Base-by-base conservation (phyloP, 768 basidiomycete genomes). In the Leccinum boreale region DNA sequence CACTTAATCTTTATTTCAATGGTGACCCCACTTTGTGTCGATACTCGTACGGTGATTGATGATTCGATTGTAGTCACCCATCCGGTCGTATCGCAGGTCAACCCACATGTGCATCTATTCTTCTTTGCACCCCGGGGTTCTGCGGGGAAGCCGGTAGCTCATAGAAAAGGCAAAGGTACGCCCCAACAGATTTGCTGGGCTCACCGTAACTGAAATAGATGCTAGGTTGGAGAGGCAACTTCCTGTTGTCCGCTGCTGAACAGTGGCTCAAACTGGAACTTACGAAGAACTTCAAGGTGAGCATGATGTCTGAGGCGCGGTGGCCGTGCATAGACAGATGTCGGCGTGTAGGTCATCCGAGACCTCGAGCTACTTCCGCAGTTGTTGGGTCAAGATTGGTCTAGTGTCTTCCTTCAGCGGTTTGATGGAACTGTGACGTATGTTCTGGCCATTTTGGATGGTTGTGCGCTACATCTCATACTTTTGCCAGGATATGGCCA, bases 341-440 rank as follows among this genome's bases (percentile, higher is more conserved):
- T 17, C 48, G 28, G 15, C n/a, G 50, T 58, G 39, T 62, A 86
- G 81, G 79, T 98, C 52, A 99, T 99, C 58, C 88, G 97, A 44
- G 97, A 98, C 70, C 81, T 99, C 1, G 97, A 99, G 68, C 82
- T 99, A 21, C 79, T 98, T 55, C 97, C 97, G n/a, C 88, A 93
- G 58, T 65, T 98, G 3, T 77, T 96, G 5, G 95, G 95, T 2
- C 93, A 86, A 69, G 96, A 99, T 70, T 98, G 96, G 96, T 93
- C 92, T 1, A 90, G 89, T 61, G 93, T 98, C 11, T 99, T 98
- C 70, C 76, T 98, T 51, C 97, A 98, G 71, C 83, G 92, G 51
- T 98, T 97, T 68, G 93, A 93, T 63, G 91, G 91, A 4, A 78
- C 84, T 24, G 86, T 94, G 50, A 94, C 92, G 91, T 92, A 79